Percentiles rank a stretch among this genome's conserved stretches.
Conservation (phyloP, 2,329 filamentous ascomycete genomes). For the Clonostachys chloroleuca region DNA sequence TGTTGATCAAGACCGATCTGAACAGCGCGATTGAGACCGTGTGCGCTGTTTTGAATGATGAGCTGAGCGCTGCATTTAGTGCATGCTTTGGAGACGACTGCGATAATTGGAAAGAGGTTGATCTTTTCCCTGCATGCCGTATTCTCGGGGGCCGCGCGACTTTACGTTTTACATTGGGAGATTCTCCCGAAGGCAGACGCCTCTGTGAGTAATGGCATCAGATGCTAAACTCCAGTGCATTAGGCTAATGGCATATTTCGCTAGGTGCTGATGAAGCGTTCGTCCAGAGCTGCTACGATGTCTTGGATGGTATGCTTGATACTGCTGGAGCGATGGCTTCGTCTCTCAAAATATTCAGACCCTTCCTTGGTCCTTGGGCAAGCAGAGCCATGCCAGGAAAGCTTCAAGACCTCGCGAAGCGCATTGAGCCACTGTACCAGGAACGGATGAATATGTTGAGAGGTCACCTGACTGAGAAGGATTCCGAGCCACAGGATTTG, state of each 20-base stretch:
- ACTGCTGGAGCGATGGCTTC: neutral
- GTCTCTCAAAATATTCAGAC: neutral
- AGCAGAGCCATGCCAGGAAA: neutral
- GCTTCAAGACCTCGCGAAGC: neutral
- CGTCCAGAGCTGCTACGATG: neutral
- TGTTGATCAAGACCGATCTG: no score
- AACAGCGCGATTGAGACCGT: no score
- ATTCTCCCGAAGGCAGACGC: no score
- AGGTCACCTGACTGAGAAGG: neutral
- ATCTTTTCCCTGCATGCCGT: no score
- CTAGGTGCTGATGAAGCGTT: neutral
- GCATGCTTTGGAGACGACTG: no score
- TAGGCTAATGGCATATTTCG: neutral
- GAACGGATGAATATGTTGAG: neutral
- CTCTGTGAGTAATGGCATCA: no score
- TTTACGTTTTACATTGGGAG: no score
- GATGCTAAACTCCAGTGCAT: no score
- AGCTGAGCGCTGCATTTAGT: no score
- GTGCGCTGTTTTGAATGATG: no score
- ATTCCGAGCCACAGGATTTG: neutral
- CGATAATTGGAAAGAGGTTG: no score
- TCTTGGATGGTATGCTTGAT: neutral
- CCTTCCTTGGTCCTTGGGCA: neutral
- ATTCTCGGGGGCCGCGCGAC: no score
- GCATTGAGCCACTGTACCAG: neutral